Conservation (phyloP, 2,329 filamentous ascomycete species). For the Nigrospora osmanthi region DNA sequence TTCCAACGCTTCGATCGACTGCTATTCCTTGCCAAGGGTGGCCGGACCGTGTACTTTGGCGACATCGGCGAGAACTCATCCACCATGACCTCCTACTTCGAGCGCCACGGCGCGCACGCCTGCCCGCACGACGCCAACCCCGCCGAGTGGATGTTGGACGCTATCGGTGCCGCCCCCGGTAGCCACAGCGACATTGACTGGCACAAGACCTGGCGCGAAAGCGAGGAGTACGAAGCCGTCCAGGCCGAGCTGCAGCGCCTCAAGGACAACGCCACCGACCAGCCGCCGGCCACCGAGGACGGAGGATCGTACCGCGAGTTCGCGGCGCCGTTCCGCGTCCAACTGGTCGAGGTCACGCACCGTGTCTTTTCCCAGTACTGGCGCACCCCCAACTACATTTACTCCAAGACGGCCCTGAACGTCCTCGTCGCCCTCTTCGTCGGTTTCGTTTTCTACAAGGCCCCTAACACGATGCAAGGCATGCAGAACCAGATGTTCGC, state of each 20-base stretch:
- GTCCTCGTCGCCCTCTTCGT: constrained; percentile 60
- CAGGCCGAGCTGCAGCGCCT: constrained; percentile 48
- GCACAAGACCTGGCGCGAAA: constrained; percentile 41
- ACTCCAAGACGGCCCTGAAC: constrained; percentile 61
- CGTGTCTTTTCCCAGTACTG: constrained; percentile 80
- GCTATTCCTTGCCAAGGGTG: constrained; percentile 69
- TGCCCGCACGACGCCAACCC: constrained; percentile 68
- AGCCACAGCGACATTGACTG: constrained; percentile 53
- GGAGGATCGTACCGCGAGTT: constrained; percentile 60
- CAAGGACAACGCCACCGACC: constrained; percentile 36
- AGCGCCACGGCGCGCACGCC: constrained; percentile 56
- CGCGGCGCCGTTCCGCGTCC: constrained; percentile 62
- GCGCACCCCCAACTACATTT: constrained; percentile 72
- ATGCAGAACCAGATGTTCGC: constrained; percentile 77
- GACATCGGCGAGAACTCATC: constrained; percentile 66
- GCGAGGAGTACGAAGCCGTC: constrained; percentile 31
- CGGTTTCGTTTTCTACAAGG: constrained; percentile 68
- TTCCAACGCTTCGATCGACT: constrained; percentile 87
- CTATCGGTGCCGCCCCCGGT: constrained; percentile 55
- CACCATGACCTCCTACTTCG: constrained; percentile 67
- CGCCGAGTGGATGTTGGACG: constrained; percentile 68
- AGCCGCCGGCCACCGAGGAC: constrained; percentile 15
- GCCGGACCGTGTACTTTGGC: constrained; percentile 75
- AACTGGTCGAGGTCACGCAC: constrained; percentile 56
- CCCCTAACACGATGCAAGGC: constrained; percentile 63